phyloP scores from a whole-genome alignment of 305 asterid species.

The Solanum chacoense region DNA sequence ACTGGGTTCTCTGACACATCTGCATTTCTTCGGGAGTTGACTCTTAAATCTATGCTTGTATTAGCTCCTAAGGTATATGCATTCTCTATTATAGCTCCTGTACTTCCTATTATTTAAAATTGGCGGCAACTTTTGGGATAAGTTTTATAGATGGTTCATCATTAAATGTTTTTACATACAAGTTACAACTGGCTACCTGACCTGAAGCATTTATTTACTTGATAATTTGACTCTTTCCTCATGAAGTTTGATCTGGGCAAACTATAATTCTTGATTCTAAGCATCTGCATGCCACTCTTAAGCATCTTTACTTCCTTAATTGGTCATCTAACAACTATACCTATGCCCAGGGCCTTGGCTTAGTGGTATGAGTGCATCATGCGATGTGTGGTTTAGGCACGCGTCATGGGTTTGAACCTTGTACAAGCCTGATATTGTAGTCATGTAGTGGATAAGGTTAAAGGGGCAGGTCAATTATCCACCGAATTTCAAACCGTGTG shows the following conservation, averaged over 20 bases:
- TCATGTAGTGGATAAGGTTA: neutral
- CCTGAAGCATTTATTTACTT: neutral
- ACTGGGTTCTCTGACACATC: conserved; percentile 94
- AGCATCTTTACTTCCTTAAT: neutral
- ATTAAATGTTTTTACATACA: neutral
- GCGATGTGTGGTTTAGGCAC: neutral
- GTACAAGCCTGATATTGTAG: neutral
- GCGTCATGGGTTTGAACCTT: neutral
- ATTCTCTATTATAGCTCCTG: conserved; percentile 2
- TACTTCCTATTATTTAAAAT: neutral
- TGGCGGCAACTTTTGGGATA: neutral
- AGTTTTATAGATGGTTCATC: neutral
- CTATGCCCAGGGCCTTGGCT: neutral
- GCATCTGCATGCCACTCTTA: neutral
- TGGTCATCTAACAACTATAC: neutral
- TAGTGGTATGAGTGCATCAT: neutral
- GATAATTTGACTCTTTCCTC: neutral
- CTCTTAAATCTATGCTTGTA: conserved; percentile 92
- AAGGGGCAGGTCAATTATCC: neutral
- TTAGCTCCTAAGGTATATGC: conserved; percentile 86
- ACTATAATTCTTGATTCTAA: neutral
- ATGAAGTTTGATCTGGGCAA: neutral
- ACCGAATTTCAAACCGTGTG: neutral
- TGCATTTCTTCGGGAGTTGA: conserved; percentile 87
- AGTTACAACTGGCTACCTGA: neutral